Evolutionary conservation across 306 rosid genomes (phyloP), one percentile per base, ranked within the genome.

Genomic region (Lagenaria siceraria): DNA sequence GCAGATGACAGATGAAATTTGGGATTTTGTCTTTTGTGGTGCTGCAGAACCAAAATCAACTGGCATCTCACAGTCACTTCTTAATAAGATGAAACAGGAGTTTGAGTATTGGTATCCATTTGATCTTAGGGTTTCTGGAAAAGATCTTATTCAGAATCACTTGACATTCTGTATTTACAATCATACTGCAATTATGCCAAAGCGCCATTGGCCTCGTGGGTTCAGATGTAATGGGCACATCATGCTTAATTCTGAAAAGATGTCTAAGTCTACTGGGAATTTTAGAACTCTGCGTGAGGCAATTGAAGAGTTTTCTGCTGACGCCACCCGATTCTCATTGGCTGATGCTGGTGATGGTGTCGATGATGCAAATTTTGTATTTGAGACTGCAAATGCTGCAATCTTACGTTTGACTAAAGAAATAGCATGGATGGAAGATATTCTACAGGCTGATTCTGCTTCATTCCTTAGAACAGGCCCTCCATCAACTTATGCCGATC

Each of bases 51-150:
- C 97, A 13, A 85, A 84, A 59, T 86, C 97, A 78, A 77, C 97
- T 11, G 86, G 86, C 68, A 88, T 93, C 79, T 66, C 92, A 12
- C 73, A 84, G 22, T 80, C 88, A 11, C 77, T 88, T 79, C 86
- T 93, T 36, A 83, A 74, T 3, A 86, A 79, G 86, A 93, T 93
- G 97, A 93, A 91, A 85, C 86, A 62, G 71, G 98, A 93, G 86
- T 93, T 93, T 91, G 98, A 93, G 78, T 93, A 93, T 77, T 93
- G 98, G 98, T 93, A 93, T 72, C 98, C 98, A 19, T 93, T 91
- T 84, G 98, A 93, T 83, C 88, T 93, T 65, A 89, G 98, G 43
- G 98, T 88, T 58, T 93, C 98, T 79, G 98, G 97, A n/a, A 93
- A 93, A 83, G 98, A 91, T 87, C 93, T 93, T 61, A 87, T 93